Base-by-base conservation (phyloP, 129 eudicot genomes). In the Rutidosis leptorrhynchoides region DNA sequence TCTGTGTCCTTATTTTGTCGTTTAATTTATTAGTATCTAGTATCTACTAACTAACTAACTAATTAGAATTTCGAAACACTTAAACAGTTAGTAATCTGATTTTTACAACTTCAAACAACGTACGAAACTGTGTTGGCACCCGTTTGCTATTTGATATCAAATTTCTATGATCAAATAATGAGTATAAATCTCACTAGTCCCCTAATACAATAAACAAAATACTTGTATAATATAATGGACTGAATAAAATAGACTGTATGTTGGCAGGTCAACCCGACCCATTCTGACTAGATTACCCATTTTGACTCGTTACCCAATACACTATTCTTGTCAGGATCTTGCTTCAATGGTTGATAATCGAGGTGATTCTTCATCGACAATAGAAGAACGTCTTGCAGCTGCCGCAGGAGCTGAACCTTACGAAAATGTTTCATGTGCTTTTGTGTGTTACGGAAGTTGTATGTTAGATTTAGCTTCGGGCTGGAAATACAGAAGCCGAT, bases 321-420 rank as follows among this genome's bases (percentile, higher is more conserved):
- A 37, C 56, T 49, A 51, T 27, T 32, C 52, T 37, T 37, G 49
- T 52, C 81, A 91, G 97, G 81, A 70, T 79, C 85, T 85, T 61
- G 80, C 95, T 69, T 79, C 90, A 21, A 77, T 85, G 94, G 90
- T 90, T 73, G 97, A 87, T 85, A 74, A 81, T 26, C 81, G 65
- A 58, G 94, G 88, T 33, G 90, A 83, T 65, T 87, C 97, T 40
- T 77, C 86, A 70, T 68, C 90, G 40, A 83, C 71, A 24, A 84
- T 87, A 84, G 97, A 87, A 84, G 97, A 90, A 80, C 77, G 84
- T 35, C 81, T 87, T 55, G 77, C 93, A 62, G 97, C 97, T 28
- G 96, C 97, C 55, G 96, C 81, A 20, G 96, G 94, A 24, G 94
- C 97, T 35, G 97, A 91, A 66, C 97, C 97, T 40, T 91, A 91